Evolutionary conservation across 805 yeast genomes (phyloP), one percentile per base, ranked within the genome.

Genomic region (Monosporozyma yasuniensis): DNA sequence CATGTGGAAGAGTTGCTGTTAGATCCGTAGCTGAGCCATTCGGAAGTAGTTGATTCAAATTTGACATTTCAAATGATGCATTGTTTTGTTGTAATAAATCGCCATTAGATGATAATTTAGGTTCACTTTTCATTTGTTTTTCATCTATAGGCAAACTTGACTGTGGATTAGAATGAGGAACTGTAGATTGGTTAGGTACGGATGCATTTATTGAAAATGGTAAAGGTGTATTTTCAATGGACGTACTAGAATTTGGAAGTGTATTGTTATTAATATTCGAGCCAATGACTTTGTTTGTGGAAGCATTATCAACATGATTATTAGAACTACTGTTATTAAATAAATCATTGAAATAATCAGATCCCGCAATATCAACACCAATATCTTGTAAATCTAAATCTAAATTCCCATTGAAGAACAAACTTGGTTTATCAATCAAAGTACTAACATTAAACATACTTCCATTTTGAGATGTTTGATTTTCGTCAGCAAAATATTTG

Each of bases 371-470:
- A 27, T 53, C 48, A n/a, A 58, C 50, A 27, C 52, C 57, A 16
- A 58, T 50, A 28, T 57, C 59, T 4, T 53, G 51, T 14, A 56
- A 47, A 50, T 54, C 55, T 18, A 56, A 47, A 14, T 52, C 57
- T n/a, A 51, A 52, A n/a, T 52, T 52, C 21, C 50, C 54, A 37
- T 55, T 50, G 39, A 56, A 50, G 38, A 61, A 59, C 22, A 61
- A 52, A 23, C 51, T 53, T 14, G 67, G 64, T 41, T 56, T 63
- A 49, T 64, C 68, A 43, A 64, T 64, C 16, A 64, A 46, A 11
- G 60, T 61, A 52, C 68, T 64, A 2, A 64, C 64, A 43, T 58
- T 60, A 41, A 46, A 50, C 12, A 50, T 41, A 11, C 11, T 39
- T 10, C 42, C 27, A 21, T 19, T 35, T 9, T 35, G 39, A 14